phyloP scores from a whole-genome alignment of 768 basidiomycete species.

The Tylopilus cervinicoccineus region DNA sequence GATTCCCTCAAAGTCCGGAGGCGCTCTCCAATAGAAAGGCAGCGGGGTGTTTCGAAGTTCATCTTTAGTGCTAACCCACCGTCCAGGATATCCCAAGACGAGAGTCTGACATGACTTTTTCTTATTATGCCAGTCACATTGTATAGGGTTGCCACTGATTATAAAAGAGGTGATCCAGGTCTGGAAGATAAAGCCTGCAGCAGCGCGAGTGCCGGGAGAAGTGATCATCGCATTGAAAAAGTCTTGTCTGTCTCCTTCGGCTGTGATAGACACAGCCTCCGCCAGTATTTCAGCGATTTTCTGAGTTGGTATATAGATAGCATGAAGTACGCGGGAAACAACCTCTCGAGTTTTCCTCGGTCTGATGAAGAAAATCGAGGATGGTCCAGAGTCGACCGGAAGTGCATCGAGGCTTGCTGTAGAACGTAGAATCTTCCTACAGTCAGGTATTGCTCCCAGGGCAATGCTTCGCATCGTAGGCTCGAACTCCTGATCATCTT shows the following conservation, averaged over 20 bases:
- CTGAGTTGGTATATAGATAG: background rate
- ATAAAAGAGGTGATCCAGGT: constrained; percentile 2
- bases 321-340: background rate
- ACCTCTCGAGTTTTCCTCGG: background rate
- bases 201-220: background rate
- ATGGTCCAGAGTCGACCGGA: background rate
- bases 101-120: background rate
- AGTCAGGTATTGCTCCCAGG: background rate
- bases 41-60: background rate
- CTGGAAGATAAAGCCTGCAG: constrained; percentile 3
- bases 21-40: constrained; percentile 3
- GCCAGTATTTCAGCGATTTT: background rate
- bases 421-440: background rate
- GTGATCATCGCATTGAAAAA: constrained; percentile 2
- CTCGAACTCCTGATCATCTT: background rate
- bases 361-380: constrained; percentile 2
- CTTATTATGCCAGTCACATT: background rate
- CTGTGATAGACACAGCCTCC: background rate
- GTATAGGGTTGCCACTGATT: background rate
- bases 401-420: background rate
- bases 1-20: background rate
- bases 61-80: background rate
- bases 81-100: background rate
- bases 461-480: background rate
- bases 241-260: constrained; percentile 1